Evolutionary conservation across 2,329 filamentous ascomycete genomes (phyloP), one percentile per base, ranked within the genome.

Genomic region (Aureobasidium uvarum): DNA sequence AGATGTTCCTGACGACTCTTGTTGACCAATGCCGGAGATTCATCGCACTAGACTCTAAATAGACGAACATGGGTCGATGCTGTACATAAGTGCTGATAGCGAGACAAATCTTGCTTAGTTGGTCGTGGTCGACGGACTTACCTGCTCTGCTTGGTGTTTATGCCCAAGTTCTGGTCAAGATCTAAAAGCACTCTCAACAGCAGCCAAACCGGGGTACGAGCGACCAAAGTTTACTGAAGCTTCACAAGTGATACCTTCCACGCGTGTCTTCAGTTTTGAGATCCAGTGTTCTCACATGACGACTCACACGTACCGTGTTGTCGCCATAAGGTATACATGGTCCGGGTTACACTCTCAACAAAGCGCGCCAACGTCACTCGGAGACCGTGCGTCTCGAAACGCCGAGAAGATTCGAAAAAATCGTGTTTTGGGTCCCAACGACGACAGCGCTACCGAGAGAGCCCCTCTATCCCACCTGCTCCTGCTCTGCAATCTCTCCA

Each of bases 391-490:
- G 51, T 56, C 54, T 43, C 38, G 54, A 38, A 58, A 54, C 50
- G 50, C 50, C 50, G 50, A 54, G 50, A 54, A 54, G 50, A 36
- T 54, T 54, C 50, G 52, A 43, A 45, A 43, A 58, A 58, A 58
- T 58, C 39, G 54, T 58, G 38, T 45, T 58, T 43, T 45, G 54
- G 52, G 52, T 41, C 54, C 54, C 54, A 58, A 58, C 54, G 54
- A 58, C 54, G 54, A 55, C 54, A 58, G 54, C 54, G 54, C 54
- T 39, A 55, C 33, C 10, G 28, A 31, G 23, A 45, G 54, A 62
- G 58, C 58, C 58, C 58, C 58, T 62, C 58, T 62, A 62, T 62
- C 58, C 43, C 58, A 62, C 48, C 48, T 51, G 31, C 46, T 50
- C 55, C 55, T 39, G 23, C 48, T 59, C 41, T 46, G 13, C 50